Evolutionary conservation across 2,329 filamentous ascomycete genomes (phyloP), one percentile per base, ranked within the genome.

Genomic region (Graphilbum fragrans): DNA sequence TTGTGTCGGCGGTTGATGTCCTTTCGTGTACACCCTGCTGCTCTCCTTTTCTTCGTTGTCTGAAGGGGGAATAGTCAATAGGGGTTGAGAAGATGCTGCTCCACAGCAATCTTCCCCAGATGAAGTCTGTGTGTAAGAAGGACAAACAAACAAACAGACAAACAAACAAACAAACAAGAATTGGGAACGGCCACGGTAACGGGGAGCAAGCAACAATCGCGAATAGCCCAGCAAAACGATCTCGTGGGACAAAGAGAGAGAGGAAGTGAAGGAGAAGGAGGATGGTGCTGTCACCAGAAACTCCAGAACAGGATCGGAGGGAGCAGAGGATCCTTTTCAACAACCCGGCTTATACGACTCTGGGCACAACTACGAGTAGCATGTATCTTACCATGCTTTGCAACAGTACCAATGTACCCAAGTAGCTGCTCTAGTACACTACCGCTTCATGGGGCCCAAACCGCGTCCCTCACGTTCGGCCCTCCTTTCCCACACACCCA

Each of bases 71-170:
- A 25, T 34, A 23, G 20, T 39, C 3, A 29, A n/a, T 14, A 19
- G 32, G n/a, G 31, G n/a, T 16, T 12, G 33, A 41, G 31, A 29
- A 37, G 19, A 21, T 2, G 37, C 27, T 18, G 43, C 36, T 45
- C 43, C 40, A 45, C 43, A 42, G 43, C 40, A 45, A 42, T 41
- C 39, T 45, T 39, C 39, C 40, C 9, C 20, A 36, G n/a, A n/a
- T n/a, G n/a, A n/a, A n/a, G n/a, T n/a, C n/a, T n/a, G n/a, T n/a
- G n/a, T n/a, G n/a, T n/a, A 17, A 12, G 32, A 34, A 29, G 11
- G 4, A 19, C 16, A 23, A 14, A 32, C 20, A 32, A 35, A 32
- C 16, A 18, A 37, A 39, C 7, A 8, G 20, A 20, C 19, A 27
- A 37, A 25, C 17, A n/a, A 17, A 8, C n/a, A 27, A 21, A 22